phyloP scores from a whole-genome alignment of 345 rosid species.

The Arabis alpina region DNA sequence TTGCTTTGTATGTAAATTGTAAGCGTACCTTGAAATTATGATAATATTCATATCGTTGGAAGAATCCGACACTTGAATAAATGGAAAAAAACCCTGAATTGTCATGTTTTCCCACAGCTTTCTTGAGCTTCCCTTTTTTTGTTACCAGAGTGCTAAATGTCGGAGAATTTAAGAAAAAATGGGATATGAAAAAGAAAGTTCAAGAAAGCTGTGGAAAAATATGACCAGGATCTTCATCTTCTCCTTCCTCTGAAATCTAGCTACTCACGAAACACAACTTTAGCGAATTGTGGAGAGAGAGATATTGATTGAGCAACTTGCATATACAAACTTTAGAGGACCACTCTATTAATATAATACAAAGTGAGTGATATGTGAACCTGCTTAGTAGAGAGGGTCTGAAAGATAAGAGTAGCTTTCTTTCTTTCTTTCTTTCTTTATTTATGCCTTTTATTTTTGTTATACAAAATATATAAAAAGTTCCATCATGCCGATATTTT shows the following conservation, averaged over 20 bases:
- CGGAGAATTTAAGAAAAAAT: background rate
- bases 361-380: constrained; percentile 43
- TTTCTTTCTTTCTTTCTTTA: constrained; percentile 25
- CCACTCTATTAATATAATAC: constrained; percentile 35
- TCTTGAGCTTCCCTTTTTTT: constrained; percentile 38
- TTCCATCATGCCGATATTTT: constrained; percentile 12
- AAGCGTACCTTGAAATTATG: constrained; percentile 30
- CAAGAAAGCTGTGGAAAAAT: constrained; percentile 49
- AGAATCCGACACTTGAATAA: background rate
- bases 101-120: constrained; percentile 47
- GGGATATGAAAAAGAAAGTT: constrained; percentile 37
- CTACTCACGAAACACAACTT: background rate
- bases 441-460: background rate
- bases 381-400: constrained; percentile 30
- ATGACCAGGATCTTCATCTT: constrained; percentile 45
- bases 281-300: constrained; percentile 20
- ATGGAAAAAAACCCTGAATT: constrained; percentile 37
- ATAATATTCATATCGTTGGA: background rate
- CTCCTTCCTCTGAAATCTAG: background rate
- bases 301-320: constrained; percentile 28
- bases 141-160: constrained; percentile 5
- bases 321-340: constrained; percentile 28
- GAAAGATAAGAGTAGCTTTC: constrained; percentile 39
- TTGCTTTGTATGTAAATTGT: background rate
- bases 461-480: background rate